Conservation (phyloP, 2,329 filamentous ascomycete genomes). For the Dactylellina leptospora region DNA sequence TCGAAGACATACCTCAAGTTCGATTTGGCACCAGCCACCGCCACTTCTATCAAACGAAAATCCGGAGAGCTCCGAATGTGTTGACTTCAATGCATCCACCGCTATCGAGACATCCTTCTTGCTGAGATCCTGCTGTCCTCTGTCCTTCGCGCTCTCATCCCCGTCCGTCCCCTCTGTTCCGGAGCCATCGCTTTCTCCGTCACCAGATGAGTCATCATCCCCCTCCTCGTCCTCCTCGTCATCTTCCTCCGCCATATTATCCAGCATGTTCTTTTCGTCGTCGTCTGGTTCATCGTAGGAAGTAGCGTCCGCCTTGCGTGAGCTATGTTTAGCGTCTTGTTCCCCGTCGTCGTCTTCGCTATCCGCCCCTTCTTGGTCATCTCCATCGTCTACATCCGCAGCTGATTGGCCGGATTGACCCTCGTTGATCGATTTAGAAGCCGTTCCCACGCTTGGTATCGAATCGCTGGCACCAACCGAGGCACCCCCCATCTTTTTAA, state of each 20-base stretch:
- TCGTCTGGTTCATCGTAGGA: slow-evolving; percentile 94
- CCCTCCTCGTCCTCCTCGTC: slow-evolving; percentile 70
- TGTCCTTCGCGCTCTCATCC: background rate
- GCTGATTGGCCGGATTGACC: slow-evolving; percentile 62
- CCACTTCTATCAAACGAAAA: slow-evolving; percentile 81
- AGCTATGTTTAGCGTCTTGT: slow-evolving; percentile 78
- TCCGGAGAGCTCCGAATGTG: slow-evolving; percentile 66
- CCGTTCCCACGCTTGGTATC: slow-evolving; percentile 76
- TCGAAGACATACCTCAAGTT: slow-evolving; percentile 67
- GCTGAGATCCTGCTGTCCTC: slow-evolving; percentile 21
- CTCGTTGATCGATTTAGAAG: slow-evolving; percentile 66
- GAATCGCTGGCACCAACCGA: slow-evolving; percentile 70
- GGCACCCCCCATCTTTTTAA: slow-evolving; percentile 77
- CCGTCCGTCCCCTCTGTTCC: slow-evolving; percentile 53
- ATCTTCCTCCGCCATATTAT: slow-evolving; percentile 64
- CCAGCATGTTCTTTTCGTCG: slow-evolving; percentile 71
- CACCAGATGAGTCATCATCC: too few species aligned
- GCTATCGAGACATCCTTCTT: slow-evolving; percentile 34
- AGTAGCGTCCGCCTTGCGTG: slow-evolving; percentile 78
- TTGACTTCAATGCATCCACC: slow-evolving; percentile 28
- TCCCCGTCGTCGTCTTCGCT: slow-evolving; percentile 79
- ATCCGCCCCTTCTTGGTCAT: slow-evolving; percentile 65
- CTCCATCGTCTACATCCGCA: slow-evolving; percentile 24
- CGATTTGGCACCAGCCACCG: slow-evolving; percentile 80
- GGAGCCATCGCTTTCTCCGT: slow-evolving; percentile 60